Percentiles rank a stretch among this genome's conserved stretches.
phyloP scores from a whole-genome alignment of 345 rosid genomes.

The Hypericum perforatum region DNA sequence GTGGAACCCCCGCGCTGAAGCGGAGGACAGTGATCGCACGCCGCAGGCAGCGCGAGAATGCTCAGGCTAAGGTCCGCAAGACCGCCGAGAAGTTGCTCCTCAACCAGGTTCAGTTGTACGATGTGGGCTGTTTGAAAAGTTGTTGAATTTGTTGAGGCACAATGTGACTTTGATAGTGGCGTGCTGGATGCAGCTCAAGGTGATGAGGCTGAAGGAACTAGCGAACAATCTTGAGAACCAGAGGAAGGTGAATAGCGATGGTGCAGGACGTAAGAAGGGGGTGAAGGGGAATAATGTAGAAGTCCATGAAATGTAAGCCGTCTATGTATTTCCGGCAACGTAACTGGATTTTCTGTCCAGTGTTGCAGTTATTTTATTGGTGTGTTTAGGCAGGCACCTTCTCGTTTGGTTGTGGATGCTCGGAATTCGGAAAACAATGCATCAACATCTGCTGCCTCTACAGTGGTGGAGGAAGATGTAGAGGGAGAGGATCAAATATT shows the following conservation, averaged over 20 bases:
- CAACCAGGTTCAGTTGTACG: slow-evolving; percentile 41
- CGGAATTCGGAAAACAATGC: not conserved
- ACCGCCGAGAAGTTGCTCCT: slow-evolving; percentile 91
- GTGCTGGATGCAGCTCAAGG: slow-evolving; percentile 43
- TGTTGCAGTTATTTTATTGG: not conserved
- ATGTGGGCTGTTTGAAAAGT: not conserved
- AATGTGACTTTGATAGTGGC: not conserved
- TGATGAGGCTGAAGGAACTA: slow-evolving; percentile 67
- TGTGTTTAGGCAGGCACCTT: slow-evolving; percentile 2
- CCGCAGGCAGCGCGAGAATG: slow-evolving; percentile 80
- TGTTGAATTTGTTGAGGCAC: not conserved
- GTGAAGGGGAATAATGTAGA: not conserved
- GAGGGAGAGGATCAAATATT: not conserved
- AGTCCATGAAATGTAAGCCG: slow-evolving; percentile 1
- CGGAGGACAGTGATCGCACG: slow-evolving; percentile 90
- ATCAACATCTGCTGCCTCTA: slow-evolving; percentile 1
- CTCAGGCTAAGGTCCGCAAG: slow-evolving; percentile 84
- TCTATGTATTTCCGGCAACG: not conserved
- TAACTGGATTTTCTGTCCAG: not conserved
- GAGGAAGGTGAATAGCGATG: slow-evolving; percentile 30
- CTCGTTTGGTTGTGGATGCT: not conserved
- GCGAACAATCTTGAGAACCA: slow-evolving; percentile 64
- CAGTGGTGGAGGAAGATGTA: not conserved
- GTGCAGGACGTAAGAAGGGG: slow-evolving; percentile 37
- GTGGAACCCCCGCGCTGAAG: slow-evolving; percentile 83